Base-by-base conservation (phyloP, 306 rosid species). In the Acacia crassicarpa region DNA sequence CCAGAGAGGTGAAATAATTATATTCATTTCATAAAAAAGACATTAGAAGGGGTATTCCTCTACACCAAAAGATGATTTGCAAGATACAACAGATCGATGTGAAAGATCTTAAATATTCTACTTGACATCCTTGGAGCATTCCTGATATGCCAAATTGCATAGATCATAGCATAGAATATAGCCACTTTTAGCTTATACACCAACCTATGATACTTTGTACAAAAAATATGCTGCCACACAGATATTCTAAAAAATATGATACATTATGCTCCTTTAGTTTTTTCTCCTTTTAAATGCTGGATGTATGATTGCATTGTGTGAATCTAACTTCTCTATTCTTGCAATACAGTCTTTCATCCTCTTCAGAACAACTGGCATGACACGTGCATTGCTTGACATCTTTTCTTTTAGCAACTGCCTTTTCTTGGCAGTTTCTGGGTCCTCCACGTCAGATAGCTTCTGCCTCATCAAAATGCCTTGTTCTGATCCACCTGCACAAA, bases 301-400 rank as follows among this genome's bases (percentile, higher is more conserved):
- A 81, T 85, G 93, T 80, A 89, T 86, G 78, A 59, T 76, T 78
- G 44, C 83, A 68, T 76, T 93, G 77, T 72, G 74, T 69, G 97
- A 86, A 84, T 89, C 92, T 75, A 90, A 84, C 75, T 88, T 86
- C 67, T 93, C 97, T 59, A 95, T 84, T 70, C 84, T 90, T 15
- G 91, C 83, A 80, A 90, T 84, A 80, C 98, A 93, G 32, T 90
- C 98, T 75, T 83, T 88, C 90, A 92, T 87, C 86, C 97, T 89
- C 87, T 91, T 87, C 92, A 91, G 56, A 76, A 91, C 91, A 69
- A 81, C 9, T 43, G 92, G 97, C 86, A 93, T 76, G 16, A 85
- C 85, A 27, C 88, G 68, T 49, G 81, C 83, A 83, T 95, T 95
- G 71, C 85, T 82, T n/a, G 95, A 82, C 54, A 89, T 79, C 84